Percentiles rank a stretch among this genome's conserved stretches.
phyloP scores from a whole-genome alignment of 176 grass and related monocot species.

The Carex parvula region DNA sequence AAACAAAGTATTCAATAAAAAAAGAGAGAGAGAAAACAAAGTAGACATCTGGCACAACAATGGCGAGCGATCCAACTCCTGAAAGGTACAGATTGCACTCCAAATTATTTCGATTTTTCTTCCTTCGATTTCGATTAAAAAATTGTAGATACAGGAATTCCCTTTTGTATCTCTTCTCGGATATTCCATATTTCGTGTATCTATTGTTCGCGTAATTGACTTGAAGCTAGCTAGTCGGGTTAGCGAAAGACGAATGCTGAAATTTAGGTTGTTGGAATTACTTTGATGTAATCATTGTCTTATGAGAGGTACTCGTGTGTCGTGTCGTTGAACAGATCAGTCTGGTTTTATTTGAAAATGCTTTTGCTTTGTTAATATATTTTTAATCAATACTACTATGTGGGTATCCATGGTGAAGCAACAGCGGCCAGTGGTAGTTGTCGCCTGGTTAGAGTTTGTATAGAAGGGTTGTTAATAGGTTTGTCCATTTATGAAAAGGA shows the following conservation, averaged over 20 bases:
- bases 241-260: background rate
- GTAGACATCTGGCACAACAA: background rate
- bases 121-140: background rate
- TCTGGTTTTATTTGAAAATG: slow-evolving; percentile 12
- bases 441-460: background rate
- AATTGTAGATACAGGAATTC: background rate
- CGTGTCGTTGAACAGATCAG: background rate
- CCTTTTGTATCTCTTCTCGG: background rate
- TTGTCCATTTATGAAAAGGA: background rate
- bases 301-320: background rate
- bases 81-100: background rate
- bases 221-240: background rate
- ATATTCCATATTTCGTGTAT: background rate
- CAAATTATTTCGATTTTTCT: background rate
- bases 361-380: background rate
- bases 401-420: background rate
- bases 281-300: background rate
- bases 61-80: slow-evolving; percentile 13
- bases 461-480: background rate
- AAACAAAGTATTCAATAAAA: no score
- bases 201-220: background rate
- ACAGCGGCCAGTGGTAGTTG: background rate
- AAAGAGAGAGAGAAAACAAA: background rate
- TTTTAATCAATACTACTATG: background rate
- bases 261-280: background rate